Conservation (phyloP, 2,329 filamentous ascomycete genomes). For the Graphium sp. region DNA sequence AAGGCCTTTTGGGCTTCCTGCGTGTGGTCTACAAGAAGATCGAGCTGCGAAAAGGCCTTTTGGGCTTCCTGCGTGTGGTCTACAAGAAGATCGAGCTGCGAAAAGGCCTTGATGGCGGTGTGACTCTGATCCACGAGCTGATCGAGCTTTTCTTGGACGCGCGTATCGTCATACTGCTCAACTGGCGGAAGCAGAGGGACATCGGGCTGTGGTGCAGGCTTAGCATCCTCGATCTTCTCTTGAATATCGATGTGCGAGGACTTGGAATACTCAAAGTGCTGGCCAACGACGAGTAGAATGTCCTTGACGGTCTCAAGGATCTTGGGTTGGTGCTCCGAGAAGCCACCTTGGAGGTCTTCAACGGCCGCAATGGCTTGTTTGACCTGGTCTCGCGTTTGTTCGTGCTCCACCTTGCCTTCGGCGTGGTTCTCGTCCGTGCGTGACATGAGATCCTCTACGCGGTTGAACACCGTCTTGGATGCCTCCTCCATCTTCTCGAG, state of each 20-base stretch:
- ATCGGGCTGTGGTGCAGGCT: slow-evolving; percentile 32
- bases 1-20: neutral
- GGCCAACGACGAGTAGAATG: slow-evolving; percentile 63
- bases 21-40: slow-evolving; percentile 35
- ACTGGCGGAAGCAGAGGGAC: slow-evolving; percentile 34
- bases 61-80: slow-evolving; percentile 45
- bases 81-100: slow-evolving; percentile 23
- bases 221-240: slow-evolving; percentile 43
- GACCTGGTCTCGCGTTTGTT: slow-evolving; percentile 67
- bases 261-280: slow-evolving; percentile 83
- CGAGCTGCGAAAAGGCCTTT: slow-evolving; percentile 51
- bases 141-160: slow-evolving; percentile 32
- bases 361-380: slow-evolving; percentile 58
- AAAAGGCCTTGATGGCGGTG: slow-evolving; percentile 1
- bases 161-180: slow-evolving; percentile 44
- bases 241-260: slow-evolving; percentile 38
- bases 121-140: slow-evolving; percentile 16
- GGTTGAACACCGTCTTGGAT: slow-evolving; percentile 69
- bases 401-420: slow-evolving; percentile 62
- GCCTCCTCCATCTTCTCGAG: slow-evolving; percentile 78
- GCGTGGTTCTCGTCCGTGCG: slow-evolving; percentile 62
- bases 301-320: slow-evolving; percentile 76
- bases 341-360: slow-evolving; percentile 59
- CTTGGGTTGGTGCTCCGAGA: slow-evolving; percentile 74
- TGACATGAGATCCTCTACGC: slow-evolving; percentile 61